Base-by-base conservation (phyloP, 78 protist genomes). In the Parvularia atlantis region DNA sequence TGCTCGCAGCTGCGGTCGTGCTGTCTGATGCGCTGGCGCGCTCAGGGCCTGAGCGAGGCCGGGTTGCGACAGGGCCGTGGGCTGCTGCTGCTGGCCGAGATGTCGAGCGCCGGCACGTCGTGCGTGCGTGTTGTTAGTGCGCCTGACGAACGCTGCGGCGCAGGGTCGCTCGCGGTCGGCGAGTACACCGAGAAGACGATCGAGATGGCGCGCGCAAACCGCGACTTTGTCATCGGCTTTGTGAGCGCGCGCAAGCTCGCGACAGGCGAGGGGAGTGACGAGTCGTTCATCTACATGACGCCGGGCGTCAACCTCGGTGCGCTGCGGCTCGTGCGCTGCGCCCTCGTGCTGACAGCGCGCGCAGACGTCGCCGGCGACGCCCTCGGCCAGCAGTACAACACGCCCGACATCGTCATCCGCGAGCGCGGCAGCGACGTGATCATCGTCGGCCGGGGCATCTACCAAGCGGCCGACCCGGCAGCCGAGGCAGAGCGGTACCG, bases 381-480 rank as follows among this genome's bases (percentile, higher is more conserved):
- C 31, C 56, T 80, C 48, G 93, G 93, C 35, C 93, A 88, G 74
- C 88, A 84, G 76, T 88, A 88, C 77, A 78, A 69, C 84, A 81
- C 89, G 3, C 93, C 93, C 46, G 70, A 67, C 30, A 30, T 40
- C 24, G 80, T 80, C 35, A 36, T 87, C 61, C 59, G 35, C 60
- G 72, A 71, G 56, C 28, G 62, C 33, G 52, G 66, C 40, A 44
- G 77, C 36, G 93, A 88, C 62, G 78, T 88, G 44, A 77, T 88
- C 71, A 84, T 83, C n/a, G 93, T 88, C 20, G 93, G 93, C 43
- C 74, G 93, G 19, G 93, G 89, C 54, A 77, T 87, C 69, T 10
- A 10, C 46, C 19, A 9, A 4, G 46, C 46, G 46, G 46, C 46
- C 19, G 46, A 41, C 9, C 46, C 46, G 19, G 46, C 9, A 10